Conservation (phyloP, 2,329 filamentous ascomycete genomes). For the Colletotrichum endophyticum region DNA sequence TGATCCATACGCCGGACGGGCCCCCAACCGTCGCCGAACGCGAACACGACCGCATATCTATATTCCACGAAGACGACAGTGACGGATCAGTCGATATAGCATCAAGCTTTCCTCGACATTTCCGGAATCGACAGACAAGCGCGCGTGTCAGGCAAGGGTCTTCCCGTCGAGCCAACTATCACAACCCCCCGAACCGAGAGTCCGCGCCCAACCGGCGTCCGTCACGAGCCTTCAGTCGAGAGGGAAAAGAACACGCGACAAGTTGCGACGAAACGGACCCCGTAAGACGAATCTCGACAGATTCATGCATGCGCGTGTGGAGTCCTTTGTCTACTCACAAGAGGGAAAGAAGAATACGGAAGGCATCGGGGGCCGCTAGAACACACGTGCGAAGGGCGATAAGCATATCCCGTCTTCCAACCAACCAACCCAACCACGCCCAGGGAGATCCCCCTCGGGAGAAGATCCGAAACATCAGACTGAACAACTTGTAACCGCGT, state of each 20-base stretch:
- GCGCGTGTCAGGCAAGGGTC: background rate
- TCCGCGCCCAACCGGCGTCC: background rate
- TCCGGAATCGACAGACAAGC: background rate
- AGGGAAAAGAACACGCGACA: background rate
- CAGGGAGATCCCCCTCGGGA: background rate
- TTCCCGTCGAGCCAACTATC: background rate
- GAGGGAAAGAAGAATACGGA: background rate
- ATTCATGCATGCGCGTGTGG: background rate
- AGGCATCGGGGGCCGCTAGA: background rate
- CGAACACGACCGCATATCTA: background rate
- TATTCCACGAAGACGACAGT: background rate
- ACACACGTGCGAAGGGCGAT: background rate
- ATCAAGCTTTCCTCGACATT: background rate
- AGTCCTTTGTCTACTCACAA: background rate
- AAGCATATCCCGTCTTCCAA: conserved; percentile 1
- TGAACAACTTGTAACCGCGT: background rate
- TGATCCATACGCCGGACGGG: background rate
- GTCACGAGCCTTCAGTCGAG: background rate
- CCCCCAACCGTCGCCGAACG: background rate
- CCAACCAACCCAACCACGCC: background rate
- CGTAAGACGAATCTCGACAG: background rate
- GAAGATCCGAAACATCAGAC: conserved; percentile 16
- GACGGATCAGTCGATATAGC: background rate
- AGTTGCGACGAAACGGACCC: background rate
- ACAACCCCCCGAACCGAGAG: background rate